These are phyloP conservation scores for Aspergillus nidulans DNA, from an alignment of 495 filamentous ascomycete genomes.

Conservation along the genomic window DNA sequence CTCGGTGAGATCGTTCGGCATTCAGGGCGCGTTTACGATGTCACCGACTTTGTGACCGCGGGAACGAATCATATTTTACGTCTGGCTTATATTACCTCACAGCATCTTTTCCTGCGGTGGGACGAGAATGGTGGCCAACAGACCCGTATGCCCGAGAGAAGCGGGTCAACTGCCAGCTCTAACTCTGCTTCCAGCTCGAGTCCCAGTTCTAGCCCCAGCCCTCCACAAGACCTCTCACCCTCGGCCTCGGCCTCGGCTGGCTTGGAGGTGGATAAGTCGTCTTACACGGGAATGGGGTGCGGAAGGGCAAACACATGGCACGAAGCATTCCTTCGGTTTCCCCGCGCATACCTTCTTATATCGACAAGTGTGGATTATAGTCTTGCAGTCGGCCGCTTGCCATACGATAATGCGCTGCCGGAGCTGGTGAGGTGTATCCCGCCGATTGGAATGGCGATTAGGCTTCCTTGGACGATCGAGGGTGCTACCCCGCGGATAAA, in stretches of 20 bases:
- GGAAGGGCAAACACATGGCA: constrained; percentile 24
- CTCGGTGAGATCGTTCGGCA: constrained; percentile 30
- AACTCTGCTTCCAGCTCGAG: neutral
- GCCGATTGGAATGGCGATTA: constrained; percentile 17
- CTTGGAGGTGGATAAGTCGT: neutral
- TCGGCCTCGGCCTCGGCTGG: neutral
- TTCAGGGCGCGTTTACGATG: constrained; percentile 28
- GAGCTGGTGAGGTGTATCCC: constrained; percentile 24
- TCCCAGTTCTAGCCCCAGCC: neutral
- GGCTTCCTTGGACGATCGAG: constrained; percentile 23
- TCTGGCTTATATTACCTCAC: constrained; percentile 28
- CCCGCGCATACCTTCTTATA: constrained; percentile 33
- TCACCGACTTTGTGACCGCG: constrained; percentile 29
- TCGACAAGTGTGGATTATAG: constrained; percentile 31
- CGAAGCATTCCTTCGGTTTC: constrained; percentile 28
- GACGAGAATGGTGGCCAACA: neutral
- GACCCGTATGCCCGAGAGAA: neutral
- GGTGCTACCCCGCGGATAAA: no score
- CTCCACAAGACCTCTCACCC: neutral
- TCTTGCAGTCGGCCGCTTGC: constrained; percentile 24
- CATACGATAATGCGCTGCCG: constrained; percentile 22
- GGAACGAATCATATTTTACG: constrained; percentile 31
- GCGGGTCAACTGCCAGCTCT: neutral
- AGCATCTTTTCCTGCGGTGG: constrained; percentile 24
- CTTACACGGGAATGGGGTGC: no score